Percentiles rank a stretch among this genome's conserved stretches.
Conservation (phyloP, 345 rosid genomes). For the Citropsis articulata region DNA sequence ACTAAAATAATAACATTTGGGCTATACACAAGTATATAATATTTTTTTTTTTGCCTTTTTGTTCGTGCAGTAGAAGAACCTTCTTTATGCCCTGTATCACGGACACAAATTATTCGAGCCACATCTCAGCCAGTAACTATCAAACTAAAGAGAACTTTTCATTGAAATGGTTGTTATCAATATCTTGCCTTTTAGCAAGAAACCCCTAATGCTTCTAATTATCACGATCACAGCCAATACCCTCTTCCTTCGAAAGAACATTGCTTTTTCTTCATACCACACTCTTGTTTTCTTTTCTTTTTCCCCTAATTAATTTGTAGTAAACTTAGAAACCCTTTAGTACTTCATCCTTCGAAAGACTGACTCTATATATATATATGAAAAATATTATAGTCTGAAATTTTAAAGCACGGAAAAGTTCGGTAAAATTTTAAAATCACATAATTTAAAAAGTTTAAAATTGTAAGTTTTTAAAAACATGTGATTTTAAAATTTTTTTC, state of each 20-base stretch:
- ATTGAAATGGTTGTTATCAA: conserved; percentile 6
- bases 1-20: background rate
- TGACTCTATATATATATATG: too few relatives aligned
- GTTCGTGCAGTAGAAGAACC: background rate
- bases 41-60: background rate
- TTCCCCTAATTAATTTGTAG: background rate
- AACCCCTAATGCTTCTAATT: conserved; percentile 14
- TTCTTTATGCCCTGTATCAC: conserved; percentile 16
- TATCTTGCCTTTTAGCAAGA: conserved; percentile 1
- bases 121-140: background rate
- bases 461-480: too few relatives aligned
- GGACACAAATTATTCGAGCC: background rate
- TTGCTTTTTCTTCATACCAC: background rate
- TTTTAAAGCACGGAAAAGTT: too few relatives aligned
- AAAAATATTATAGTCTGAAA: too few relatives aligned
- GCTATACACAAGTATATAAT: background rate
- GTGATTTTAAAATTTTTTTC: too few relatives aligned
- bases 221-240: background rate
- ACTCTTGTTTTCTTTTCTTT: background rate
- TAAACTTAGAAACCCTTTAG: background rate
- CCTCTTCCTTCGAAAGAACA: background rate
- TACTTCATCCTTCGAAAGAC: too few relatives aligned
- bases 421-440: too few relatives aligned
- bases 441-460: too few relatives aligned
- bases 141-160: background rate